These are phyloP conservation scores for Colletotrichum sp. DNA, from an alignment of 2,329 filamentous ascomycete species.

Conservation along the genomic window DNA sequence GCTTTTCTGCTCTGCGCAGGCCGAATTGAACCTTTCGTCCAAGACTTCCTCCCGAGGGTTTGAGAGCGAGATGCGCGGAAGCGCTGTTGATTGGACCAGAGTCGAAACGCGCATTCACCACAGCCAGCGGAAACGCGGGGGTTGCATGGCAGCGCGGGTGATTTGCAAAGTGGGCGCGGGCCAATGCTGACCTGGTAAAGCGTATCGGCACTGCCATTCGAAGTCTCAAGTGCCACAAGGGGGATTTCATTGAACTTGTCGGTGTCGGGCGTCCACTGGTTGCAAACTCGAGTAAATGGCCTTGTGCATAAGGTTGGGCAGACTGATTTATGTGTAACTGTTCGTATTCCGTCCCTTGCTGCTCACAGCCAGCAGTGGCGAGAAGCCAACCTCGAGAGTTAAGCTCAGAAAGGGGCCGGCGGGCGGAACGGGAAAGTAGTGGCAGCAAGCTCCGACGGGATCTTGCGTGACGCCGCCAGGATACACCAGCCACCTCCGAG, in stretches of 20 bases:
- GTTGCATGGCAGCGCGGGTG: slow-evolving; percentile 12
- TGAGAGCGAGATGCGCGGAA: background rate
- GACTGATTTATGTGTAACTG: background rate
- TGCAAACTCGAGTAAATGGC: background rate
- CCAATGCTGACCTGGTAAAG: slow-evolving; percentile 8
- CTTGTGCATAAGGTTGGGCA: background rate
- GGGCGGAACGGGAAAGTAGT: background rate
- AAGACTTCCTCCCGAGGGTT: background rate
- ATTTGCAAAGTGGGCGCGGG: slow-evolving; percentile 5
- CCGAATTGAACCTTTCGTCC: background rate
- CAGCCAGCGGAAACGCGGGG: slow-evolving; percentile 2
- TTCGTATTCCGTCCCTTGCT: background rate
- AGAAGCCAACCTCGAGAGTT: background rate
- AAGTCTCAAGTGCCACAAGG: background rate
- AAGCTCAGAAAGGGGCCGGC: background rate
- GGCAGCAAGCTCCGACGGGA: background rate
- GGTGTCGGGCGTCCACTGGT: background rate
- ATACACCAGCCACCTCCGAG: background rate
- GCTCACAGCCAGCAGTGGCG: background rate
- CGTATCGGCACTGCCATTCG: background rate
- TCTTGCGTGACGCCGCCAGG: background rate
- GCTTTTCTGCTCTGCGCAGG: background rate
- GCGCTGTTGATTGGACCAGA: background rate
- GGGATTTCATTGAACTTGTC: background rate
- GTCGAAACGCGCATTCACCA: background rate